These are phyloP conservation scores for Harringtonia lauricola DNA, from an alignment of 2,329 filamentous ascomycete genomes.

Conservation along the genomic window DNA sequence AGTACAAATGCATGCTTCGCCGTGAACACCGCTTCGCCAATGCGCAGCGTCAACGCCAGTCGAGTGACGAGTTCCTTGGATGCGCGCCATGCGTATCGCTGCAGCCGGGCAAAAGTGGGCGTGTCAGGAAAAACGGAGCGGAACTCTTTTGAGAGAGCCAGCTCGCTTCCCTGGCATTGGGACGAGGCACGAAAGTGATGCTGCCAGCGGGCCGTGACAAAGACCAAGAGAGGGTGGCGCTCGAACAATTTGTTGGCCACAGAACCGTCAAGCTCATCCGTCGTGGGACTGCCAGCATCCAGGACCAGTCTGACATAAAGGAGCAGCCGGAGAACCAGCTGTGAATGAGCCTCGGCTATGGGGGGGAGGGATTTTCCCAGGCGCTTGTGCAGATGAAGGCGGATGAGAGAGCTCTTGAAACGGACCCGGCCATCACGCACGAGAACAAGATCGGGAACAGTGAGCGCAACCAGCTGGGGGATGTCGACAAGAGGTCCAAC, in stretches of 20 bases:
- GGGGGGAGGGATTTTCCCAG: conserved; percentile 24
- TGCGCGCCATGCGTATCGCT: conserved; percentile 20
- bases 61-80: conserved; percentile 15
- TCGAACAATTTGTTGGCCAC: conserved; percentile 16
- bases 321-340: conserved; percentile 22
- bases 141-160: conserved; percentile 21
- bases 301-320: conserved; percentile 20
- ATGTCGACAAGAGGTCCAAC: conserved; percentile 13
- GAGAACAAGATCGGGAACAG: conserved; percentile 19
- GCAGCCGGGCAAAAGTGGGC: conserved; percentile 23
- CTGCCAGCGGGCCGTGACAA: conserved; percentile 25
- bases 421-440: conserved; percentile 22
- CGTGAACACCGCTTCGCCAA: conserved; percentile 24
- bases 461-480: conserved; percentile 11
- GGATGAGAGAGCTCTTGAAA: conserved; percentile 25
- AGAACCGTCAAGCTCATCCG: conserved; percentile 17
- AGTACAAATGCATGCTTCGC: conserved; percentile 23
- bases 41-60: conserved; percentile 22
- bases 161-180: conserved; percentile 15
- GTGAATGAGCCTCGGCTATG: conserved; percentile 20
- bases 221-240: conserved; percentile 20
- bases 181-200: conserved; percentile 24
- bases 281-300: conserved; percentile 16
- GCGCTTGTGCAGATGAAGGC: conserved; percentile 18
- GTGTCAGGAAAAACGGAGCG: conserved; percentile 24